Conservation (phyloP, 2,329 filamentous ascomycete species). For the Diaporthe sp. region DNA sequence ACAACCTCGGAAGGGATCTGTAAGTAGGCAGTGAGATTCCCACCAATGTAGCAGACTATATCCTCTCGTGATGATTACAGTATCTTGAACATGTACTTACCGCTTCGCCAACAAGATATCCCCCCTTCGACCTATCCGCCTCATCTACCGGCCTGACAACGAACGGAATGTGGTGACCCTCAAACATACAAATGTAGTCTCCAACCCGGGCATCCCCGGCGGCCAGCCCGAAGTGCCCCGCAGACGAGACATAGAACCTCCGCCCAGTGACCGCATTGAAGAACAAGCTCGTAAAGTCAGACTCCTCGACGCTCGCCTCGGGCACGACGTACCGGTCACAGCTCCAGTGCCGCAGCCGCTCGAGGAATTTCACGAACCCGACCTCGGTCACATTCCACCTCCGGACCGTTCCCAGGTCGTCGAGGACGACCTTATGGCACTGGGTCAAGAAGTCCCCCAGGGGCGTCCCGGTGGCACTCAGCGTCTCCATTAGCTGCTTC, state of each 20-base stretch:
- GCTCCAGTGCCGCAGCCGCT: not conserved
- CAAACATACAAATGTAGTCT: not conserved
- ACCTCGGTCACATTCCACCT: not conserved
- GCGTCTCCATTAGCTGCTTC: not conserved
- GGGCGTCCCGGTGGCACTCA: not conserved
- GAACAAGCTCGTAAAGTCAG: not conserved
- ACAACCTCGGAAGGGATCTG: not conserved
- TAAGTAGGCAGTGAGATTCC: not conserved
- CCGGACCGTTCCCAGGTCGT: not conserved
- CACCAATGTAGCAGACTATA: not conserved
- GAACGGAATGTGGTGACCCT: not conserved
- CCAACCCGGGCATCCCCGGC: not conserved
- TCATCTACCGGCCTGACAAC: not conserved
- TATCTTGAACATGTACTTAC: not conserved
- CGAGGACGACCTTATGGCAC: not conserved
- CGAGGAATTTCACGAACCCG: not conserved
- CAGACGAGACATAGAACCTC: conserved; percentile 5
- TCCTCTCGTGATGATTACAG: not conserved
- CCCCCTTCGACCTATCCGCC: not conserved
- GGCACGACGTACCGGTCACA: not conserved
- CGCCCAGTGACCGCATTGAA: not conserved
- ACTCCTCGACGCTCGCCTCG: not conserved
- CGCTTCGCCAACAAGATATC: not conserved
- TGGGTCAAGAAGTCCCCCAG: not conserved
- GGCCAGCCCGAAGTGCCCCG: conserved; percentile 2